Conservation (phyloP, 2,329 filamentous ascomycete genomes). For the Scolecobasidium constrictum region DNA sequence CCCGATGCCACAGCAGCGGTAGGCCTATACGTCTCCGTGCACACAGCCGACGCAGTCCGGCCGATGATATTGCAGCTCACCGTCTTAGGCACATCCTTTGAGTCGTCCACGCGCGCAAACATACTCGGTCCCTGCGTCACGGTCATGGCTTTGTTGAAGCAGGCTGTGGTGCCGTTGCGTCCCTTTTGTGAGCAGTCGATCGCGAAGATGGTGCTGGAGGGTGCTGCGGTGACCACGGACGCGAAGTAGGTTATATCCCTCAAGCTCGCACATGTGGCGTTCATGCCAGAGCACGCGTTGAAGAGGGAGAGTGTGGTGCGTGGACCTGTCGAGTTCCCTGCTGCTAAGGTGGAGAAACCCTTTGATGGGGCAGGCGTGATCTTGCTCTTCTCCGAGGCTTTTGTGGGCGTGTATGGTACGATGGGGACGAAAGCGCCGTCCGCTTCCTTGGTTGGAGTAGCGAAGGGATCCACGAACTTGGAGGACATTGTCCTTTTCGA, state of each 20-base stretch:
- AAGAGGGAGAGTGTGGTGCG: conserved; percentile 9
- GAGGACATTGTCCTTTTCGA: no score
- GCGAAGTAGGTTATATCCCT: conserved; percentile 8
- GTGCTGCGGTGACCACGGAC: conserved; percentile 6
- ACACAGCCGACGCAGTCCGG: background rate
- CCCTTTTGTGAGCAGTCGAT: conserved; percentile 6
- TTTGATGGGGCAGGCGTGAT: no score
- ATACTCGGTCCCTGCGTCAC: conserved; percentile 6
- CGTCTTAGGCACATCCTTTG: background rate
- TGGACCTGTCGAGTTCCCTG: no score
- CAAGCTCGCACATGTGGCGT: background rate
- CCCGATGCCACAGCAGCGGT: background rate
- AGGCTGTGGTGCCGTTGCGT: conserved; percentile 1
- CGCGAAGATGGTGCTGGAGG: conserved; percentile 6
- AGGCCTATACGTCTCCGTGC: background rate
- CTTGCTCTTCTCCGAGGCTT: no score
- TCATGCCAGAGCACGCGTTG: conserved; percentile 8
- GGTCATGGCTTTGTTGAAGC: conserved; percentile 5
- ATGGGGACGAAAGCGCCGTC: no score
- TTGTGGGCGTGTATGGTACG: no score
- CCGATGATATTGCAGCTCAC: conserved; percentile 7
- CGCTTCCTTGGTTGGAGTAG: no score
- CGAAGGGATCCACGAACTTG: no score
- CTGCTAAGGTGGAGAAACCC: no score
- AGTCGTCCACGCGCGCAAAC: conserved; percentile 2